A percentile compares a stretch with the other conserved stretches of the same genome.
phyloP scores from a whole-genome alignment of 228 moss, liverwort and hornwort genomes.

The Sphagnum magellanicum region DNA sequence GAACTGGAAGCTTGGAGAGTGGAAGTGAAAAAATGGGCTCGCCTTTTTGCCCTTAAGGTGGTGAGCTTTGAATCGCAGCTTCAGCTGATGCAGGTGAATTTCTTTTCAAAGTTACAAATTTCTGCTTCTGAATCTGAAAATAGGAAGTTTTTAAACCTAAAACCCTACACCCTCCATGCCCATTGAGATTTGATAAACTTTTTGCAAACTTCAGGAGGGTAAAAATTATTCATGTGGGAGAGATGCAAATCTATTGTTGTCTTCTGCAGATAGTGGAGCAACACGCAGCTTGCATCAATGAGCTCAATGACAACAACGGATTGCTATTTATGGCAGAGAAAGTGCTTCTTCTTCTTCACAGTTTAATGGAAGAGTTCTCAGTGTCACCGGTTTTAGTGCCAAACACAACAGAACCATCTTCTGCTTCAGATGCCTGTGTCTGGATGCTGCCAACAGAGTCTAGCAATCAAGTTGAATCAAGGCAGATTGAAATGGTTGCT shows the following conservation, averaged over 20 bases:
- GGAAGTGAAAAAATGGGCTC: conserved; percentile 62
- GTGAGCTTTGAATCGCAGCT: conserved; percentile 33
- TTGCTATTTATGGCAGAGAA: conserved; percentile 48
- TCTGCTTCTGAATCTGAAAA: background rate
- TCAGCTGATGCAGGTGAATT: conserved; percentile 48
- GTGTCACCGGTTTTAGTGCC: conserved; percentile 8
- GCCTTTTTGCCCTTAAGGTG: conserved; percentile 48
- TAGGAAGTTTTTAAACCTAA: no score
- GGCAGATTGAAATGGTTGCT: no score
- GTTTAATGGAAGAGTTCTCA: conserved; percentile 61
- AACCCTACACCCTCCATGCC: background rate
- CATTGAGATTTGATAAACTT: background rate
- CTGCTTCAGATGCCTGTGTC: no score
- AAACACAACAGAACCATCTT: conserved; percentile 4
- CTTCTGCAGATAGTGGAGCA: conserved; percentile 58
- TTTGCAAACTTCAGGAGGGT: background rate
- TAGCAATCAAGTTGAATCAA: no score
- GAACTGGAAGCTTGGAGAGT: conserved; percentile 60
- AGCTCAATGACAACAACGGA: conserved; percentile 45
- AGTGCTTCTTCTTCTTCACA: conserved; percentile 51
- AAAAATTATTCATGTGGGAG: no score
- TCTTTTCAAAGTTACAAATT: background rate
- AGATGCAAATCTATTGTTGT: background rate
- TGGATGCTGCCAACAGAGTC: no score
- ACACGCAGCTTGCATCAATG: conserved; percentile 47